Evolutionary conservation across 305 asterid genomes (phyloP).

Genomic region (Rubia tinctorum): DNA sequence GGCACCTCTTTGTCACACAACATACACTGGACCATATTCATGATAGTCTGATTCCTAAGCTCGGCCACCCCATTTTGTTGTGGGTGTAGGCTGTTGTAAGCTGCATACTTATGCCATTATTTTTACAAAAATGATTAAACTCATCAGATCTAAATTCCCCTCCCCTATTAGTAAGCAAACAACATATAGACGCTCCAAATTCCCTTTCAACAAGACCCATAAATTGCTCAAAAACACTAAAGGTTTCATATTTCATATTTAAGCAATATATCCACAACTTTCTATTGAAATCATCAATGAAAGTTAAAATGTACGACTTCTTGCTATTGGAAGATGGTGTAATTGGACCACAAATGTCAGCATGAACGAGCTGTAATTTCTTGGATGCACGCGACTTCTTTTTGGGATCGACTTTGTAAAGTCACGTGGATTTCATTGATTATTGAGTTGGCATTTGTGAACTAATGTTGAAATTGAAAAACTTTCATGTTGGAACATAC

Average conservation of each 20-base stretch:
- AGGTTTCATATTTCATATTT: background rate
- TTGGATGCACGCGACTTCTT: conserved; percentile 1
- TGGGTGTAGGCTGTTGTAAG: conserved; percentile 1
- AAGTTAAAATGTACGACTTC: background rate
- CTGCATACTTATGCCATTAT: too few species aligned
- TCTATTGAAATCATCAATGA: conserved; percentile 7
- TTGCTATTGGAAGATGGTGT: background rate
- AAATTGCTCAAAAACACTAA: background rate
- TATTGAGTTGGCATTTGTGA: too few species aligned
- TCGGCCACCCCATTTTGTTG: background rate
- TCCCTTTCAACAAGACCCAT: background rate
- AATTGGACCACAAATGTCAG: conserved; percentile 10
- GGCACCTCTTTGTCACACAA: background rate
- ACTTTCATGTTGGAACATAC: too few species aligned
- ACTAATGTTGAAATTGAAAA: too few species aligned
- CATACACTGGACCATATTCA: conserved; percentile 9
- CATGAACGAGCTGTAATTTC: background rate
- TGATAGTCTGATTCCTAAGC: background rate
- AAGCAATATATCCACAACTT: background rate
- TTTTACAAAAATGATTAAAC: too few species aligned
- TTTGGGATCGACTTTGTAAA: too few species aligned
- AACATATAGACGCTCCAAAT: background rate
- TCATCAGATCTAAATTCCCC: too few species aligned
- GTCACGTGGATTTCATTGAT: too few species aligned
- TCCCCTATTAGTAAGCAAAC: background rate